These are phyloP conservation scores for Apiospora aurea DNA, from an alignment of 2,329 filamentous ascomycete species.

Conservation along the genomic window DNA sequence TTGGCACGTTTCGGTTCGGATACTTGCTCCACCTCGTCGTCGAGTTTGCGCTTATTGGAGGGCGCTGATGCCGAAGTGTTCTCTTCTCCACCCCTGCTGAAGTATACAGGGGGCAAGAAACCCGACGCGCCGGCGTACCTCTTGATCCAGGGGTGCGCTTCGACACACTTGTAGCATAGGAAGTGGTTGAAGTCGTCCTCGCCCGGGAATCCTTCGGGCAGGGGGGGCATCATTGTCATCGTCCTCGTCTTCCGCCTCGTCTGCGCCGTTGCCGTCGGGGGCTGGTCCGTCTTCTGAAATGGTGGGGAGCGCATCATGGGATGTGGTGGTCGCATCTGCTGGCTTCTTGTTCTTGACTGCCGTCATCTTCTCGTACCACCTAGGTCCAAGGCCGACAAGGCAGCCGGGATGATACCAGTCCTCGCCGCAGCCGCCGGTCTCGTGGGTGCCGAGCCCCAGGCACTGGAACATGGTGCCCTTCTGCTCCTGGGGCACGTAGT, in stretches of 20 bases:
- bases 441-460: conserved; percentile 78
- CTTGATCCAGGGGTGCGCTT: conserved; percentile 91
- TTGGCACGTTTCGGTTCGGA: conserved; percentile 58
- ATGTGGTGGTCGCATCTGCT: conserved; percentile 26
- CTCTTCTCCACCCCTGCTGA: conserved; percentile 38
- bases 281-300: conserved; percentile 55
- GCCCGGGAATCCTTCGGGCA: conserved; percentile 84
- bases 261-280: neutral
- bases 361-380: conserved; percentile 66
- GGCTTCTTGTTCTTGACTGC: conserved; percentile 41
- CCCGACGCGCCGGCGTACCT: conserved; percentile 80
- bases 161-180: conserved; percentile 92
- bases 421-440: conserved; percentile 90
- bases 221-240: conserved; percentile 70
- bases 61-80: conserved; percentile 27
- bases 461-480: conserved; percentile 99
- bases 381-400: conserved; percentile 78
- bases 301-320: conserved; percentile 48
- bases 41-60: conserved; percentile 72
- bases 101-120: conserved; percentile 78
- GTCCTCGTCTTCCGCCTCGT: conserved; percentile 37
- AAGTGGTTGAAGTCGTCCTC: conserved; percentile 92
- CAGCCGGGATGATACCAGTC: conserved; percentile 99
- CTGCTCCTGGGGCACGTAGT: conserved; percentile 88
- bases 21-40: conserved; percentile 53